A percentile compares a stretch with the other conserved stretches of the same genome.
These are phyloP conservation scores for Fusarium mangiferae DNA, from an alignment of 2,329 filamentous ascomycete genomes.

Conservation along the genomic window DNA sequence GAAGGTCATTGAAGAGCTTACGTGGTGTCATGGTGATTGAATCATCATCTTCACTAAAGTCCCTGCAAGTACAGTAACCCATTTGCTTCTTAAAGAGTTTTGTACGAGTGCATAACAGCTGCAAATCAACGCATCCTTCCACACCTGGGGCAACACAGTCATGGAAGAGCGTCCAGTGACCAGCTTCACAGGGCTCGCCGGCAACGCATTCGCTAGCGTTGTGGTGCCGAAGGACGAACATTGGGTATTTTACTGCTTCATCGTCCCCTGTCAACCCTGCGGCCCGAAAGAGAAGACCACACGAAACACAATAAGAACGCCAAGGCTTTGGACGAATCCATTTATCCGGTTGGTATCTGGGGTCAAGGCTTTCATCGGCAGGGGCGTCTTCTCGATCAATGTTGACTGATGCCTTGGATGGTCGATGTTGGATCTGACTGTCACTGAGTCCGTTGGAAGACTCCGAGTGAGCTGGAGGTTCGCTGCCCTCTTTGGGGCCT, in stretches of 20 bases:
- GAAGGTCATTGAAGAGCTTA: background rate
- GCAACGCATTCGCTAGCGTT: background rate
- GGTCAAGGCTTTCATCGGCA: accelerated
- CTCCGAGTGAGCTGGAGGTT: background rate
- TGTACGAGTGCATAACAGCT: background rate
- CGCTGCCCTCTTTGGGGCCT: background rate
- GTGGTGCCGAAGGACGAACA: background rate
- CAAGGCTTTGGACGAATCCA: background rate
- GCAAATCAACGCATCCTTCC: background rate
- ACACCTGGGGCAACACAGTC: accelerated
- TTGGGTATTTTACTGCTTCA: background rate
- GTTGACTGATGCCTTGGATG: background rate
- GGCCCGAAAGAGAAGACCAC: too few species aligned
- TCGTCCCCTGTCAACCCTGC: accelerated
- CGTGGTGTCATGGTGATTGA: background rate
- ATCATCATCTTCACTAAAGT: background rate
- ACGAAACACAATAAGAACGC: too few species aligned
- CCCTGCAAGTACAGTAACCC: background rate
- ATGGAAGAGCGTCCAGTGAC: background rate
- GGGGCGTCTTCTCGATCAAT: background rate
- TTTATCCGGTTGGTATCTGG: background rate
- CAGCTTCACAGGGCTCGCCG: background rate
- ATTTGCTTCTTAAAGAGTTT: background rate
- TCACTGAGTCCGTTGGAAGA: background rate
- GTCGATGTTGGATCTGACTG: background rate